These are phyloP conservation scores for Lachnellula hyalina DNA, from an alignment of 2,329 filamentous ascomycete genomes.

Conservation along the genomic window DNA sequence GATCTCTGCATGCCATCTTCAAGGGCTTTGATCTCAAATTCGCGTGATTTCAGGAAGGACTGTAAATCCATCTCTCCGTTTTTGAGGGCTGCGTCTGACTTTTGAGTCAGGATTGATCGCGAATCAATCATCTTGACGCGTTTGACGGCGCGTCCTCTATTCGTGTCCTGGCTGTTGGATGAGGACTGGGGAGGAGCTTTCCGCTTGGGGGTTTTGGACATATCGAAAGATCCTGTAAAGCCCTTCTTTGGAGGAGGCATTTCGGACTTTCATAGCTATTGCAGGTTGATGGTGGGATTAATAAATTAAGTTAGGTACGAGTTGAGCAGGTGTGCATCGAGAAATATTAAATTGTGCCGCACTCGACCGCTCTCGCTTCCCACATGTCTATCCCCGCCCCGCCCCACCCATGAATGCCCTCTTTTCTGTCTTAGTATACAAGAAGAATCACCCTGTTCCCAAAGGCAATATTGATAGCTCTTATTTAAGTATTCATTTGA, in stretches of 20 bases:
- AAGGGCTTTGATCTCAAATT: slow-evolving; percentile 83
- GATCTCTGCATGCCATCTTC: slow-evolving; percentile 76
- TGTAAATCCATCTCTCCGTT: slow-evolving; percentile 82
- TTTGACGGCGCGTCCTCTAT: slow-evolving; percentile 30
- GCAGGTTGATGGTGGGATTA: background rate
- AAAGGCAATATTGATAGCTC: background rate
- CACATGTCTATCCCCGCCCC: too few species aligned
- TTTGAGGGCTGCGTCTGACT: slow-evolving; percentile 36
- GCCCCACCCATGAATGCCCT: too few species aligned
- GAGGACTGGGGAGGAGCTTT: slow-evolving; percentile 23
- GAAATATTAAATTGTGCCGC: background rate
- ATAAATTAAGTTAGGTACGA: background rate
- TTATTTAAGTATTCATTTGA: background rate
- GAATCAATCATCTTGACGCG: slow-evolving; percentile 39
- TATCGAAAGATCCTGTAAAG: background rate
- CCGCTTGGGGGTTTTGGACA: slow-evolving; percentile 18
- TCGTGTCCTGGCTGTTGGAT: slow-evolving; percentile 7
- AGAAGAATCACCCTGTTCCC: background rate
- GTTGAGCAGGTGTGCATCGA: background rate
- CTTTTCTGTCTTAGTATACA: background rate
- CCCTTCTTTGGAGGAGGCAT: slow-evolving; percentile 19
- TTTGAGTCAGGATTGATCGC: slow-evolving; percentile 41
- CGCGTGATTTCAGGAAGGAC: slow-evolving; percentile 76
- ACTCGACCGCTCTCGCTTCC: background rate
- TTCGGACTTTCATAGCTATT: background rate